A percentile compares a stretch with the other conserved stretches of the same genome.
Conservation (phyloP, 345 rosid genomes). For the Isatis tinctoria region DNA sequence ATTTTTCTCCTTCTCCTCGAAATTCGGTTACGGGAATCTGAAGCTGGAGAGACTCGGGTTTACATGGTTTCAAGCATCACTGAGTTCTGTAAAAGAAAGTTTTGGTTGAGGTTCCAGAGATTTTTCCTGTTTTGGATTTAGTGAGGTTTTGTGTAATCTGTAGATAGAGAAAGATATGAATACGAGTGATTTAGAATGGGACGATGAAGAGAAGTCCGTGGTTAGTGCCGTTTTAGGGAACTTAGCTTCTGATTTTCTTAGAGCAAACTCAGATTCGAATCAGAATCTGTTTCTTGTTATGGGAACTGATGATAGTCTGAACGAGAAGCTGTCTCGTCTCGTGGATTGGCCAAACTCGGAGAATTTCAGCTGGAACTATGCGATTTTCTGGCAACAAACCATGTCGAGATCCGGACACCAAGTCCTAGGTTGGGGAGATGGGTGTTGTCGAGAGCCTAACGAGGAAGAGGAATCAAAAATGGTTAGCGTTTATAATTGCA, state of each 20-base stretch:
- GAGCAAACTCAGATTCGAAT: constrained; percentile 60
- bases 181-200: constrained; percentile 60
- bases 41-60: constrained; percentile 14
- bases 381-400: constrained; percentile 93
- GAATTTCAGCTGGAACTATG: constrained; percentile 95
- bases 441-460: constrained; percentile 85
- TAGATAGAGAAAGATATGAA: constrained; percentile 58
- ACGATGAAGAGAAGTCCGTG: constrained; percentile 70
- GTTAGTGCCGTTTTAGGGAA: constrained; percentile 72
- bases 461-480: constrained; percentile 68
- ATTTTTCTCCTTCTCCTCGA: not conserved
- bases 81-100: constrained; percentile 9
- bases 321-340: constrained; percentile 85
- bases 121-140: not conserved
- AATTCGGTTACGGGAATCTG: not conserved
- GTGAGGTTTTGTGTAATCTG: constrained; percentile 7
- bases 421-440: constrained; percentile 99
- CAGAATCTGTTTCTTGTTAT: constrained; percentile 56
- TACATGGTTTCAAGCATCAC: constrained; percentile 23
- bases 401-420: constrained; percentile 77
- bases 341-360: constrained; percentile 71
- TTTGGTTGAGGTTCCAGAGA: not conserved
- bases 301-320: constrained; percentile 67
- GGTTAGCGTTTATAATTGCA: constrained; percentile 28
- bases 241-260: constrained; percentile 67